Base-by-base conservation (phyloP, 768 basidiomycete genomes). In the Phaeotremella skinneri region DNA sequence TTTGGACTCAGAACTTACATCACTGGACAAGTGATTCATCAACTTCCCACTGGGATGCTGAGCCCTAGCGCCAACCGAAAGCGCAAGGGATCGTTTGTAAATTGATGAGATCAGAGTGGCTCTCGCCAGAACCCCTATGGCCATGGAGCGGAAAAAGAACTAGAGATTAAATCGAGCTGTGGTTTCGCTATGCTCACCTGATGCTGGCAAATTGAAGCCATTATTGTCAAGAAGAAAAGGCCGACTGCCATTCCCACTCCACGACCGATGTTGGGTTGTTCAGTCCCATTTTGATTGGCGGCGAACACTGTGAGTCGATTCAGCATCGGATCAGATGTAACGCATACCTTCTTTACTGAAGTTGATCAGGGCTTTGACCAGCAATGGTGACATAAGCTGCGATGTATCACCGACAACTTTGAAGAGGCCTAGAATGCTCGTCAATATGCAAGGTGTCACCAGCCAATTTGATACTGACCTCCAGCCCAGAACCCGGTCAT, bases 1-100 rank as follows among this genome's bases (percentile, higher is more conserved):
- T 17, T n/a, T 34, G 1, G n/a, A n/a, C 21, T 20, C 14, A 49
- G 29, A 3, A 74, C 82, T 73, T 61, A 87, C 84, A 78, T 89
- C 87, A 13, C 85, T 85, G 9, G 64, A 68, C 6, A 77, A 82
- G 82, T 70, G 62, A 11, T 55, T 67, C 25, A 69, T 55, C 17
- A 73, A 58, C 32, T 72, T 69, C 9, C 76, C 58, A 80, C 81
- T 27, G 82, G 73, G 68, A 59, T 72, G 67, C 20, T 63, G 41
- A 2, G 65, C 57, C 55, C 70, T 53, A 2, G 52, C 62, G 9
- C 45, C 42, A 11, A 64, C 56, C 4, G 59, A 62, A 3, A 74
- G 52, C 1, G 27, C 17, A 32, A 74, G 48, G 7, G 68, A 31
- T 20, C 62, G 59, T 34, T 70, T 54, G 53, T 69, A 77, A 4